Evolutionary conservation across 495 filamentous ascomycete species (phyloP).

Genomic region (Penicillium silybi): DNA sequence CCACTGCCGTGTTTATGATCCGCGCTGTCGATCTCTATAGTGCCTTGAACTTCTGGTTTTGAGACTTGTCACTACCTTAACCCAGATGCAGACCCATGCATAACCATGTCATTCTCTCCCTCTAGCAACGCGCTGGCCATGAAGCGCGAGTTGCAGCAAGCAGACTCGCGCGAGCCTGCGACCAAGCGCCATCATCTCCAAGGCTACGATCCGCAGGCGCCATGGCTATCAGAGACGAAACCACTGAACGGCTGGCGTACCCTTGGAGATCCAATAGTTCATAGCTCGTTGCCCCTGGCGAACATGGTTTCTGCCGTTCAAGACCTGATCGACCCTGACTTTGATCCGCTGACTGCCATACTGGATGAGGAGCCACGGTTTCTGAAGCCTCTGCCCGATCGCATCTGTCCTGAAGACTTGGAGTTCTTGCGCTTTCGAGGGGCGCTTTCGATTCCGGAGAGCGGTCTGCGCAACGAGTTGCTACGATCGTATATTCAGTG

Average conservation of each 20-base stretch:
- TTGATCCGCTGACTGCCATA: conserved; percentile 42
- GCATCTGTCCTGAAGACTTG: conserved; percentile 65
- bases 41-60: neutral
- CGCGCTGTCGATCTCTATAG: conserved; percentile 1
- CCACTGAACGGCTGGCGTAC: conserved; percentile 28
- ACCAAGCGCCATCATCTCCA: conserved; percentile 27
- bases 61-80: neutral
- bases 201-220: conserved; percentile 33
- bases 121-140: conserved; percentile 13
- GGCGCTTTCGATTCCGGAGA: conserved; percentile 64
- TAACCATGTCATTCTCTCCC: conserved; percentile 20
- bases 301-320: conserved; percentile 44
- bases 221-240: conserved; percentile 34
- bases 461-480: conserved; percentile 63
- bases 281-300: conserved; percentile 29
- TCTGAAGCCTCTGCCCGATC: conserved; percentile 39
- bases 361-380: conserved; percentile 50
- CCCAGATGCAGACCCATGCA: conserved; percentile 6
- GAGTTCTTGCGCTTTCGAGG: conserved; percentile 69
- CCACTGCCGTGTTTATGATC: neutral
- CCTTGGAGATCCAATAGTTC: conserved; percentile 27
- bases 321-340: conserved; percentile 42
- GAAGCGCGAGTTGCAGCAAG: conserved; percentile 32
- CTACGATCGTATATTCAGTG: conserved; percentile 72
- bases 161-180: conserved; percentile 16